A percentile compares a stretch with the other conserved stretches of the same genome.
These are phyloP conservation scores for Zygosaccharomyces pseudorouxii DNA, from an alignment of 805 yeast genomes.

Conservation along the genomic window DNA sequence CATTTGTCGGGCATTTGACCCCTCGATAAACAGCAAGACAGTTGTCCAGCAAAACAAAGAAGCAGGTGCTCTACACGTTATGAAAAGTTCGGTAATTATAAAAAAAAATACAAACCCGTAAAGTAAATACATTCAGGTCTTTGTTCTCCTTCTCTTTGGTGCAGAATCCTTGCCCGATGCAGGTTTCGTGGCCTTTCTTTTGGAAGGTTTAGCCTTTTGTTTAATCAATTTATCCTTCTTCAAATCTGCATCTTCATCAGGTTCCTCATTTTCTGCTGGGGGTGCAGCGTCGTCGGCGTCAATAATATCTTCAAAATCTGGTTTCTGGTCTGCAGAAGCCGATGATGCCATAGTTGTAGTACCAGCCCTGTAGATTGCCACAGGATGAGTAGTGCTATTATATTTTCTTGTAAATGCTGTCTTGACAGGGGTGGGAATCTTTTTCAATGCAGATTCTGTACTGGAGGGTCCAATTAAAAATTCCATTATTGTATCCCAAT, in stretches of 20 bases:
- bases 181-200: constrained; percentile 22
- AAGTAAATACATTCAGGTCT: constrained; percentile 12
- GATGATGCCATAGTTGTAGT: constrained; percentile 40
- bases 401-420: constrained; percentile 83
- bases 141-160: constrained; percentile 22
- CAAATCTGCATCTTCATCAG: constrained; percentile 32
- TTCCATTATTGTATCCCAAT: constrained; percentile 86
- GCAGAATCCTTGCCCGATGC: constrained; percentile 13
- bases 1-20: constrained; percentile 43
- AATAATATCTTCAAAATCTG: constrained; percentile 37
- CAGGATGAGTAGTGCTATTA: constrained; percentile 73
- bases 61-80: background rate
- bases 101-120: background rate
- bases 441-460: constrained; percentile 46
- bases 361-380: constrained; percentile 75
- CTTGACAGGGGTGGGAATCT: constrained; percentile 72
- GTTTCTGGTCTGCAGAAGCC: constrained; percentile 21
- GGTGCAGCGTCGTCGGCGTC: constrained; percentile 34
- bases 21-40: background rate
- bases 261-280: constrained; percentile 28
- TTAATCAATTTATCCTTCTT: constrained; percentile 37
- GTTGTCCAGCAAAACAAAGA: background rate
- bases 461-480: constrained; percentile 64
- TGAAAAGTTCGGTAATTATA: background rate
- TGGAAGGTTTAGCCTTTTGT: constrained; percentile 30